Percentiles rank a stretch among this genome's conserved stretches.
Conservation (phyloP, 768 basidiomycete genomes). For the Cystobasidium tubakii region DNA sequence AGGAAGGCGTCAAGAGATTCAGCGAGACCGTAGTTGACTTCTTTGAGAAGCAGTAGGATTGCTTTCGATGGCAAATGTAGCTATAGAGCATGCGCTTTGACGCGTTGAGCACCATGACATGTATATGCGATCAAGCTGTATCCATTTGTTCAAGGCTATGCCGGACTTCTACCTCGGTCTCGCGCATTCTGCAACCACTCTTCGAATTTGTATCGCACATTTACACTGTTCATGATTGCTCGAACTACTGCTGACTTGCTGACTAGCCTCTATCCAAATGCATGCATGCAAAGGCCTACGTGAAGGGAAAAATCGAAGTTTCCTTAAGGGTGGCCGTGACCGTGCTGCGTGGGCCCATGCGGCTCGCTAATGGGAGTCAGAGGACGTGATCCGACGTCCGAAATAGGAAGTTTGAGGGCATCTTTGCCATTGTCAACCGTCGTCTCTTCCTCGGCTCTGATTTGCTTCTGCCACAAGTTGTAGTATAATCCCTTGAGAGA, state of each 20-base stretch:
- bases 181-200: too few species aligned
- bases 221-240: too few species aligned
- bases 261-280: too few species aligned
- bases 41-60: constrained; percentile 14
- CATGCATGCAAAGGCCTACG: too few species aligned
- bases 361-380: background rate
- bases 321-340: background rate
- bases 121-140: too few species aligned
- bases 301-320: too few species aligned
- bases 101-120: too few species aligned
- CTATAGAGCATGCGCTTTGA: background rate
- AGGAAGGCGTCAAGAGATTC: constrained; percentile 21
- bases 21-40: constrained; percentile 25
- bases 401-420: background rate
- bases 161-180: too few species aligned
- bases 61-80: background rate
- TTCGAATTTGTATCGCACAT: too few species aligned
- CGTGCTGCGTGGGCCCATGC: background rate
- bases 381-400: background rate
- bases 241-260: too few species aligned
- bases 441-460: constrained; percentile 29
- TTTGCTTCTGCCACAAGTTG: constrained; percentile 38
- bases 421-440: background rate
- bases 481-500: constrained; percentile 25
- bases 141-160: too few species aligned